These are phyloP conservation scores for Parasarocladium wereldwijsianum DNA, from an alignment of 2,329 filamentous ascomycete genomes.

Conservation along the genomic window DNA sequence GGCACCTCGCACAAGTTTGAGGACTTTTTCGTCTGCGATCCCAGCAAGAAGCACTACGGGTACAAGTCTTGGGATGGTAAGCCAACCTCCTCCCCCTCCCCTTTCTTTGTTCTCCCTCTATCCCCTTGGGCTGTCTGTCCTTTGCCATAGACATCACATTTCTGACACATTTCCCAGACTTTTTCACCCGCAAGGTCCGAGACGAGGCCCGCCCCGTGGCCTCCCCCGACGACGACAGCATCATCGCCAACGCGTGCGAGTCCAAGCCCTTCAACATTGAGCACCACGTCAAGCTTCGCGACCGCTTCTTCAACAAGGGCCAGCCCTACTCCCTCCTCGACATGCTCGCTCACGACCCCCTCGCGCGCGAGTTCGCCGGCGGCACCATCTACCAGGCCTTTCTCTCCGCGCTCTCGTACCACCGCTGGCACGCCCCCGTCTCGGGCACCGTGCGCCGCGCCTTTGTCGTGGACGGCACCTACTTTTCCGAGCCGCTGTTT, in stretches of 20 bases:
- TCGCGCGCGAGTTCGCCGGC: conserved; percentile 39
- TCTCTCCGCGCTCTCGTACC: conserved; percentile 51
- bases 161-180: conserved; percentile 22
- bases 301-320: conserved; percentile 53
- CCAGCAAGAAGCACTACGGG: conserved; percentile 36
- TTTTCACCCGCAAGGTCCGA: conserved; percentile 47
- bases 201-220: conserved; percentile 42
- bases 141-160: too few species aligned
- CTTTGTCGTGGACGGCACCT: conserved; percentile 47
- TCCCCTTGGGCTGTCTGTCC: too few species aligned
- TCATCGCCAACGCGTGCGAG: conserved; percentile 52
- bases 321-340: conserved; percentile 52
- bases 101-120: neutral
- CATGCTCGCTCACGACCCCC: conserved; percentile 43
- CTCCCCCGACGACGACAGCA: conserved; percentile 32
- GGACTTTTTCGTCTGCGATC: conserved; percentile 46
- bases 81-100: neutral
- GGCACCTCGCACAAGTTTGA: conserved; percentile 33
- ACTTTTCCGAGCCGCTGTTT: conserved; percentile 45
- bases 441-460: conserved; percentile 43
- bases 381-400: conserved; percentile 61
- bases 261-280: conserved; percentile 40
- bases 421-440: conserved; percentile 59
- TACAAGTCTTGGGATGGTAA: conserved; percentile 52
- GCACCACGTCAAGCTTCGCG: conserved; percentile 35